phyloP scores from a whole-genome alignment of 164 flowering plant genomes.

The Piper betle region DNA sequence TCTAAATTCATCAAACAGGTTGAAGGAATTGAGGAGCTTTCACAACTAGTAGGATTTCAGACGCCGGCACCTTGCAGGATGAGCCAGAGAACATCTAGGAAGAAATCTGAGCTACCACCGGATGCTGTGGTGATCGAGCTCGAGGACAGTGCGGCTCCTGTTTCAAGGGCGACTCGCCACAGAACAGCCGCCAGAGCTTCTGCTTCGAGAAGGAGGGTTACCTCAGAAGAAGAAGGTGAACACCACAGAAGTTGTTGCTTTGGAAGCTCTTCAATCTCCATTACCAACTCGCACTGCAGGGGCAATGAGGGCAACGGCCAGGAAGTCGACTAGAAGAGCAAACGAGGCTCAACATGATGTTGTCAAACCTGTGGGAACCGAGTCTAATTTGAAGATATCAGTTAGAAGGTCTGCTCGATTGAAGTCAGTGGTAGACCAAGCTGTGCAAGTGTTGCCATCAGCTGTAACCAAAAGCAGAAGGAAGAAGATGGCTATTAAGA shows the following conservation, averaged over 20 bases:
- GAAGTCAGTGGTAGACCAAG: not conserved
- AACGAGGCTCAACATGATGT: slow-evolving; percentile 1
- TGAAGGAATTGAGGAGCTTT: too few relatives aligned
- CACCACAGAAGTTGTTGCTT: not conserved
- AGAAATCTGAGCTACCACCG: not conserved
- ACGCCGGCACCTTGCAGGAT: slow-evolving; percentile 7
- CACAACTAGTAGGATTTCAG: not conserved
- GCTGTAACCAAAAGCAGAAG: slow-evolving; percentile 6
- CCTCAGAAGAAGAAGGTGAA: slow-evolving; percentile 6
- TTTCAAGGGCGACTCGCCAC: slow-evolving; percentile 5
- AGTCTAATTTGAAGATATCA: slow-evolving; percentile 1
- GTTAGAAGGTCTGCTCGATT: slow-evolving; percentile 16
- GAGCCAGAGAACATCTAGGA: slow-evolving; percentile 8
- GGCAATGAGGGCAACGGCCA: slow-evolving; percentile 3
- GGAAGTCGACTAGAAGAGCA: slow-evolving; percentile 3
- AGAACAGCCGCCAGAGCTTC: slow-evolving; percentile 3
- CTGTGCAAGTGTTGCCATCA: slow-evolving; percentile 2
- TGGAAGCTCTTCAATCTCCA: slow-evolving; percentile 7
- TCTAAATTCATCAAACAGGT: slow-evolving; percentile 6
- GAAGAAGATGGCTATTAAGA: slow-evolving; percentile 11
- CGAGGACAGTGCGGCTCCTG: slow-evolving; percentile 4
- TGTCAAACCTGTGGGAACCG: not conserved
- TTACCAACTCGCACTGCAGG: not conserved
- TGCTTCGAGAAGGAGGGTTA: slow-evolving; percentile 2
- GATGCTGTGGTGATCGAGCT: slow-evolving; percentile 2